phyloP scores from a whole-genome alignment of 257 asterid genomes.

The Leptodermis oblonga region DNA sequence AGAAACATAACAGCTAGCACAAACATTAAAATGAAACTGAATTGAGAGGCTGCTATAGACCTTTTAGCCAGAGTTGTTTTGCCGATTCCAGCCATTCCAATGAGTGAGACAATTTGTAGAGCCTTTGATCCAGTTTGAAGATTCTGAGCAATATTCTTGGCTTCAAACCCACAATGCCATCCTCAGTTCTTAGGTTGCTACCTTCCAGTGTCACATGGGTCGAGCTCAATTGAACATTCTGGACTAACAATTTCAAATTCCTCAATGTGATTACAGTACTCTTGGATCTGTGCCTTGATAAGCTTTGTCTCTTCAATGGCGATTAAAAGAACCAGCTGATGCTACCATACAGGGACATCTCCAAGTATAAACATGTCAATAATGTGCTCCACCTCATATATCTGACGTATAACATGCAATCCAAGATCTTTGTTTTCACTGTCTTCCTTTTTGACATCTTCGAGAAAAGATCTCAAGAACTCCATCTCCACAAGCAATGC shows the following conservation, averaged over 20 bases:
- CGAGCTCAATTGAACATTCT: not conserved
- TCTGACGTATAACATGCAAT: not conserved
- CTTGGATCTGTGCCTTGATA: not conserved
- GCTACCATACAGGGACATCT: not conserved
- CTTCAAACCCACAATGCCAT: not conserved
- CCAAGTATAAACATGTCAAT: not conserved
- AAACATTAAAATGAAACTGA: not conserved
- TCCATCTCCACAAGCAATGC: not conserved
- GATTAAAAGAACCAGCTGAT: not conserved
- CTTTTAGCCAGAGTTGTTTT: not conserved
- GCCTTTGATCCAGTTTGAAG: not conserved
- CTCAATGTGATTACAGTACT: not conserved
- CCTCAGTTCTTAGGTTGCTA: not conserved
- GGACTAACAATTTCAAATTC: not conserved
- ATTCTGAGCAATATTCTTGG: too few relatives aligned
- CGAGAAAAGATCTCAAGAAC: not conserved
- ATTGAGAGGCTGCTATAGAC: not conserved
- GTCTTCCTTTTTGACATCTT: not conserved
- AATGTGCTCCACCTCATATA: slow-evolving; percentile 9
- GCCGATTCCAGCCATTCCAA: slow-evolving; percentile 22
- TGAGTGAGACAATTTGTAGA: not conserved
- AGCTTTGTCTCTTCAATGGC: not conserved
- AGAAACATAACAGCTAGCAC: not conserved
- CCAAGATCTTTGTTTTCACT: not conserved
- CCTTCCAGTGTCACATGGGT: not conserved